Evolutionary conservation across 1,284 basidiomycete genomes (phyloP), one percentile per base, ranked within the genome.

Genomic region (Agroathelia rolfsii): DNA sequence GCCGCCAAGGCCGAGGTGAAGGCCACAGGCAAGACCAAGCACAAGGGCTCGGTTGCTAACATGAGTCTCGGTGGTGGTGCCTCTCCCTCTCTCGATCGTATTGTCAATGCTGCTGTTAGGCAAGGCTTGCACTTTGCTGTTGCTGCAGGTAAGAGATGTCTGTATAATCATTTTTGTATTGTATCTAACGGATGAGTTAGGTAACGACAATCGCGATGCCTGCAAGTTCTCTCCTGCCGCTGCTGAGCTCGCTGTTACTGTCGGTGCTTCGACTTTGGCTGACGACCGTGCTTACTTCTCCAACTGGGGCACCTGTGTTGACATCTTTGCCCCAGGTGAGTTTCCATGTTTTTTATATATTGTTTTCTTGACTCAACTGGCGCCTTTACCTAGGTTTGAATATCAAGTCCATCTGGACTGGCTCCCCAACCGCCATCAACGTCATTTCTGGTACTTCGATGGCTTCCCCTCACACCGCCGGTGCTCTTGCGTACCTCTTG

Each of bases 11-110:
- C 69, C 10, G 80, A 89, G 57, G 55, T 75, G 46, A 69, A 62
- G 37, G 62, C 56, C 3, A 70, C 68, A n/a, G 77, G 79, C 35
- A 73, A 69, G 52, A 81, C 79, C 41, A 67, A 64, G 40, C 81
- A 88, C 69, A 93, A 92, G 67, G 94, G 94, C 23, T 94, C 92
- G 24, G 93, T 97, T 44, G 90, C 87, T 41, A 96, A 94, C 72
- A 96, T 98, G 94, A 88, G 82, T 53, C 80, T 98, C 35, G 94
- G 94, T 44, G 94, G 94, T 51, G 88, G 88, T 47, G 94, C 92
- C 66, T 90, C 88, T n/a, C 69, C 66, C 24, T 73, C 86, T 27
- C 72, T 97, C 36, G 89, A 98, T 49, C 68, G 72, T 23, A 77
- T 84, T 30, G 89, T 98, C 41, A 79, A 97, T 62, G 68, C 64